Percentiles rank a stretch among this genome's conserved stretches.
Evolutionary conservation across 106 monocot species (phyloP).

Genomic region (Posidonia australis): DNA sequence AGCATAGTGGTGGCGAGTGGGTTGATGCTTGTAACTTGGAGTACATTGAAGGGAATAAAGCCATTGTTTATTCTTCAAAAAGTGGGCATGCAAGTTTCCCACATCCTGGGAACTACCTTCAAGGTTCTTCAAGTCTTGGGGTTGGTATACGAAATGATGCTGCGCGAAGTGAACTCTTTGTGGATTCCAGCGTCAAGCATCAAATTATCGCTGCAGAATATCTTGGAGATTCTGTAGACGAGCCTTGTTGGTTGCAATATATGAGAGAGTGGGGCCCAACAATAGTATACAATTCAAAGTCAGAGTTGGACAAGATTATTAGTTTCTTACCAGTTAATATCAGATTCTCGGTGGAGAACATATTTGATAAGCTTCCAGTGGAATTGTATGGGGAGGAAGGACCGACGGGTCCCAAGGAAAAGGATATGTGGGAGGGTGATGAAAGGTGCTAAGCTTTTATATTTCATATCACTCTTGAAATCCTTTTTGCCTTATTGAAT

Average conservation of each 20-base stretch:
- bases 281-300: conserved; percentile 49
- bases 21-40: conserved; percentile 61
- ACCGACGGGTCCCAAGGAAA: conserved; percentile 90
- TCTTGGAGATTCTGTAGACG: conserved; percentile 52
- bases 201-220: conserved; percentile 73
- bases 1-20: conserved; percentile 97
- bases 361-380: conserved; percentile 68
- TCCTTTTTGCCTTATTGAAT: background rate
- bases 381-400: conserved; percentile 92
- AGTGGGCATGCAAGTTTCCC: conserved; percentile 87
- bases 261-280: conserved; percentile 99
- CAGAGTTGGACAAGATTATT: conserved; percentile 78
- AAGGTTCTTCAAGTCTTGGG: conserved; percentile 70
- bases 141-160: conserved; percentile 90
- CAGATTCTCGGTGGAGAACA: conserved; percentile 49
- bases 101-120: conserved; percentile 57
- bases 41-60: conserved; percentile 61
- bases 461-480: background rate
- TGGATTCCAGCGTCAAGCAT: conserved; percentile 77
- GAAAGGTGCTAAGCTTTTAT: conserved; percentile 51
- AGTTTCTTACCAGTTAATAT: conserved; percentile 57
- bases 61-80: conserved; percentile 73
- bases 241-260: conserved; percentile 92
- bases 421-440: conserved; percentile 93
- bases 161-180: conserved; percentile 36